Conservation (phyloP, 176 grass and related monocot genomes). For the Cenchrus purpureus region DNA sequence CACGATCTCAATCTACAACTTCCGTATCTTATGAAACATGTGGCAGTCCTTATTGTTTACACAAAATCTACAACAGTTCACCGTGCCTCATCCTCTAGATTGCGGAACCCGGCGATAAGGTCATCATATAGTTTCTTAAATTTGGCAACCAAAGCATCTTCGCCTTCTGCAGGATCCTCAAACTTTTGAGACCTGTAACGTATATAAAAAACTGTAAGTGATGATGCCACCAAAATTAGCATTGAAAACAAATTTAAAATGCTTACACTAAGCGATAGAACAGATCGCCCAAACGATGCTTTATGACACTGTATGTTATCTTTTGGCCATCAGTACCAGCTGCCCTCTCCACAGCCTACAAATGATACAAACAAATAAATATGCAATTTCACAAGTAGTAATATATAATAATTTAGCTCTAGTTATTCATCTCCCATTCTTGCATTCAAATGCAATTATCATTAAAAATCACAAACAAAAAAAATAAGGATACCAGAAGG, state of each 20-base stretch:
- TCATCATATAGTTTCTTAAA: constrained; percentile 87
- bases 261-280: constrained; percentile 94
- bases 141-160: constrained; percentile 60
- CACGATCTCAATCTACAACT: constrained; percentile 40
- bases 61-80: constrained; percentile 52
- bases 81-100: constrained; percentile 77
- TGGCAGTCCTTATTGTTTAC: constrained; percentile 45
- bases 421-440: background rate
- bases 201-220: constrained; percentile 18
- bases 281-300: constrained; percentile 84
- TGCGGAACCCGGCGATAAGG: constrained; percentile 74
- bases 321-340: constrained; percentile 78
- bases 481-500: background rate
- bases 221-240: background rate
- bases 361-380: constrained; percentile 5
- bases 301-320: constrained; percentile 84
- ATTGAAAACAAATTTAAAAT: constrained; percentile 2
- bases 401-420: background rate
- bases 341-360: constrained; percentile 81
- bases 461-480: background rate
- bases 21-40: constrained; percentile 31
- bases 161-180: constrained; percentile 84
- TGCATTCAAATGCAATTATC: background rate
- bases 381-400: background rate
- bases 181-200: constrained; percentile 81